Base-by-base conservation (phyloP, 1,284 basidiomycete species). In the Ustilago sp. region DNA sequence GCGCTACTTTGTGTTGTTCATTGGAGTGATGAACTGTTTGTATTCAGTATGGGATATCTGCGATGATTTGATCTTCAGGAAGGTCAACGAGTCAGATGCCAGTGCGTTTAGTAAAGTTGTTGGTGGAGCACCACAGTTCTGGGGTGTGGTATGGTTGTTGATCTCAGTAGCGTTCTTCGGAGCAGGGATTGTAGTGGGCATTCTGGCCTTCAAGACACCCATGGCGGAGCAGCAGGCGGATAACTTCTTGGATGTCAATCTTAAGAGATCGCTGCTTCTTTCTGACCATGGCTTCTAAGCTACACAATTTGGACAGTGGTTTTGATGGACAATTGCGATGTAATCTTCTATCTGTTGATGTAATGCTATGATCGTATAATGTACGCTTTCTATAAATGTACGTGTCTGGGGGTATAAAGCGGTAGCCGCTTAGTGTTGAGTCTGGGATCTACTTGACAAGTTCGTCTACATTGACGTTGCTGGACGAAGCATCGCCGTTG, bases 11-110 rank as follows among this genome's bases (percentile, higher is more conserved):
- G 89, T 98, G 28, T 88, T 98, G 11, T 98, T 98, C 87, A 91
- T 97, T 62, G 95, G 81, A 9, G 83, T 84, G 48, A 85, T 84
- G 83, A 82, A 81, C 52, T 85, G 81, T 35, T 60, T 83, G 19
- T 84, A 84, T 62, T 82, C 80, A 17, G 72, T 82, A 7, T 74
- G 74, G 68, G 77, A 85, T 67, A 75, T 83, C 52, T 63, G 83
- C 91, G 93, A 95, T 81, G 95, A 98, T 84, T 94, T 95, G 4
- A 91, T 98, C 66, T 83, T 84, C 45, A 58, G 78, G 11, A 80
- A 82, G 55, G 92, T 95, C 73, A 96, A 98, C 82, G 90, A 91
- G 28, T 95, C 93, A 2, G 96, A 99, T 83, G 96, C 96, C 0
- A 91, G 91, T 6, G 92, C 92, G 19, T 98, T 95, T 84, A 93